These are phyloP conservation scores for Hericium rajendrae DNA, from an alignment of 768 basidiomycete species.

Conservation along the genomic window DNA sequence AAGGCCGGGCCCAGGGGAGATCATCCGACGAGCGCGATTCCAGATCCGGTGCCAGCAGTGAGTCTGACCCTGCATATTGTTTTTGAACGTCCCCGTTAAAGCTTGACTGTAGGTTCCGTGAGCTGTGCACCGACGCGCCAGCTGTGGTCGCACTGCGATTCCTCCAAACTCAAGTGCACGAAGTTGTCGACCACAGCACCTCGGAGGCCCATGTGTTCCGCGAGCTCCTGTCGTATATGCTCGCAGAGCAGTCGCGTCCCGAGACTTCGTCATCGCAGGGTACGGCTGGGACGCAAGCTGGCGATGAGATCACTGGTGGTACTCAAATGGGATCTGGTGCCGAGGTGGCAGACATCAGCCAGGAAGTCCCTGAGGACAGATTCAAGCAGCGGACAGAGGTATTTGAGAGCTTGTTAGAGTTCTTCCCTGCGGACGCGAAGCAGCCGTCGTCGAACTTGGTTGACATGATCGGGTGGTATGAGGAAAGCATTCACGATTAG, in stretches of 20 bases:
- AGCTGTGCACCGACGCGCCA: conserved; percentile 60
- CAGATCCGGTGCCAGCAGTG: conserved; percentile 66
- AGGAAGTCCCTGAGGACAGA: conserved; percentile 33
- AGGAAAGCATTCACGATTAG: conserved; percentile 11
- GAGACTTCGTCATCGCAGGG: not conserved
- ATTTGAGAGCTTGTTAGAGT: conserved; percentile 58
- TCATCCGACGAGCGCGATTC: conserved; percentile 55
- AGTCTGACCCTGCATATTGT: conserved; percentile 15
- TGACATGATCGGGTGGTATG: conserved; percentile 44
- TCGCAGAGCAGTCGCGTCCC: conserved; percentile 27
- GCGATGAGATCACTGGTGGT: not conserved
- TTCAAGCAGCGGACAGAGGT: conserved; percentile 60
- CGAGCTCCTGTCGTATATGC: conserved; percentile 53
- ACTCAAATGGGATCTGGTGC: not conserved
- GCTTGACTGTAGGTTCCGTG: conserved; percentile 53
- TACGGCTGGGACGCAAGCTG: not conserved
- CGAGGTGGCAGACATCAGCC: not conserved
- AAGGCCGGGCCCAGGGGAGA: conserved; percentile 55
- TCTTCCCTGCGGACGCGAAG: conserved; percentile 53
- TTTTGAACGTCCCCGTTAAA: not conserved
- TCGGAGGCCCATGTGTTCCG: conserved; percentile 58
- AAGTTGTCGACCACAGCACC: conserved; percentile 62
- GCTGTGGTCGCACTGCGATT: conserved; percentile 61
- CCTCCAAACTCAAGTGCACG: conserved; percentile 58
- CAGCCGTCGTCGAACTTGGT: conserved; percentile 57